Conservation (phyloP, 331 rosid species). For the Dryas integrifolia region DNA sequence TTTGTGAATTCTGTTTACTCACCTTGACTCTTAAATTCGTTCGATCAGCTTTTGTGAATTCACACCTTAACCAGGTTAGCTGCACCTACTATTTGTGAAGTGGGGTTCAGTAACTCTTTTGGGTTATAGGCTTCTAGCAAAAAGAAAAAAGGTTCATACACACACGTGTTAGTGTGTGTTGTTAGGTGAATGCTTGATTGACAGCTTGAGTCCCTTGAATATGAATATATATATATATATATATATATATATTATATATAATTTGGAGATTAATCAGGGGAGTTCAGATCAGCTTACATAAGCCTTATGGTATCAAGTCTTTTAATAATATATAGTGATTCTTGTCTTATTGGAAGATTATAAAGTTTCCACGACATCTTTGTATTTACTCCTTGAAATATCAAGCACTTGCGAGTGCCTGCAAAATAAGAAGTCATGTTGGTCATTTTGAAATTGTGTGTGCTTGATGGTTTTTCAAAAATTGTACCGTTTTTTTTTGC, state of each 20-base stretch:
- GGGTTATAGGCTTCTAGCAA: neutral
- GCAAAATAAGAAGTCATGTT: neutral
- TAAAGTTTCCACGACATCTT: conserved; percentile 3
- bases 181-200: conserved; percentile 1
- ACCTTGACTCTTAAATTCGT: neutral
- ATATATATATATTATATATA: neutral
- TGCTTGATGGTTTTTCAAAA: neutral
- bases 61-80: neutral
- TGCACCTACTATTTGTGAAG: neutral
- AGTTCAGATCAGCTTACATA: conserved; percentile 24
- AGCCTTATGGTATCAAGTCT: neutral
- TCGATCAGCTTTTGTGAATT: neutral
- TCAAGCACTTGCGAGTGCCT: neutral
- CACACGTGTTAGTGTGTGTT: neutral
- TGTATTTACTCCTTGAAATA: conserved; percentile 6
- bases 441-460: neutral
- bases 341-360: conserved; percentile 4
- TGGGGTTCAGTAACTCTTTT: neutral
- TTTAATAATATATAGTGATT: neutral
- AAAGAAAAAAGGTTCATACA: neutral
- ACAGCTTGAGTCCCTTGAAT: conserved; percentile 19
- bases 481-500: neutral
- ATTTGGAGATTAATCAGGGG: neutral
- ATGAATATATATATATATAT: neutral
- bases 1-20: neutral